Evolutionary conservation across 129 eudicot species (phyloP).

Genomic region (Logfia minima): DNA sequence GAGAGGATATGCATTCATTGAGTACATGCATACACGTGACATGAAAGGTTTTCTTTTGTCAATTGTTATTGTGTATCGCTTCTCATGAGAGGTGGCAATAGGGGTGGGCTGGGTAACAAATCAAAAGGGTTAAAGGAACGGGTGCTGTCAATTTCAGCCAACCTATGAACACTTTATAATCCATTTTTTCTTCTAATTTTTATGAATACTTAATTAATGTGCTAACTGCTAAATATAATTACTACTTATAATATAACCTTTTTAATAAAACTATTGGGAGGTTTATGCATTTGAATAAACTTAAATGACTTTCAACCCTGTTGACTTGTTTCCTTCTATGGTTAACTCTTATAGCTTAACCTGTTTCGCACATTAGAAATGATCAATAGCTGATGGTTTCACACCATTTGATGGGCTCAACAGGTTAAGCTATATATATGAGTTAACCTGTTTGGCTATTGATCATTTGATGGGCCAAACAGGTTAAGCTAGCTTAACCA

Average conservation of each 20-base stretch:
- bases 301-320: neutral
- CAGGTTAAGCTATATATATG: too few relatives aligned
- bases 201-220: neutral
- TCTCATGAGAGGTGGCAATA: neutral
- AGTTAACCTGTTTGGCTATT: too few relatives aligned
- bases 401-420: too few relatives aligned
- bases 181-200: too few relatives aligned
- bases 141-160: neutral
- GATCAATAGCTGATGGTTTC: neutral
- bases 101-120: neutral
- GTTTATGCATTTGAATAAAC: neutral
- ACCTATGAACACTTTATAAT: neutral
- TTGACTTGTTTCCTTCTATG: neutral
- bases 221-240: neutral
- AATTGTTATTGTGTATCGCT: neutral
- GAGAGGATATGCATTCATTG: slow-evolving; percentile 94
- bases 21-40: slow-evolving; percentile 86
- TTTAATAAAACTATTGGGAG: neutral
- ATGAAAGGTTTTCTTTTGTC: slow-evolving; percentile 71
- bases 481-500: neutral
- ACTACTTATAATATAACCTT: neutral
- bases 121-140: neutral
- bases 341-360: neutral
- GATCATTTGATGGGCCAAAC: too few relatives aligned
- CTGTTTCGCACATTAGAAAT: neutral